Base-by-base conservation (phyloP, 2,329 filamentous ascomycete genomes). In the Fusarium mundagurra region DNA sequence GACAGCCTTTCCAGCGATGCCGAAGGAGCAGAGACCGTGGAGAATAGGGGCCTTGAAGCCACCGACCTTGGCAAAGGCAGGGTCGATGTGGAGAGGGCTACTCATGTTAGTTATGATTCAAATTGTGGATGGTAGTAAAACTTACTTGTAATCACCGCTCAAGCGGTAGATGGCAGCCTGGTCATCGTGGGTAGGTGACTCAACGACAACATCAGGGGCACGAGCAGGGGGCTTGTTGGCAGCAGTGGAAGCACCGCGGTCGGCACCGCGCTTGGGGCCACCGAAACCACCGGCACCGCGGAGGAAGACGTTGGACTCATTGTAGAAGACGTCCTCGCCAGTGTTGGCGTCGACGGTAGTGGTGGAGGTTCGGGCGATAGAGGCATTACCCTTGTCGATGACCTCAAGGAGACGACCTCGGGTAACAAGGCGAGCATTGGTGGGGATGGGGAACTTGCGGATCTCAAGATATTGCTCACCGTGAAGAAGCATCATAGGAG, bases 391-490 rank as follows among this genome's bases (percentile, higher is more conserved):
- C 89, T 98, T 99, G 87, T 99, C 96, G 54, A 98, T 90, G 16
- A 98, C 96, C 83, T 99, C 96, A 71, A 99, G 90, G 66, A 99
- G 92, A 82, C 92, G 92, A 68, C 91, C 93, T 80, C 91, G 90
- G 65, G 93, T 94, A 77, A 93, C 83, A 57, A 97, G 92, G 65
- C 91, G 92, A 58, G 90, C 95, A 63, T 92, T 89, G 38, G 95
- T 98, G 41, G 96, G 96, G 78, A 98, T 93, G 45, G 96, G 96
- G 86, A 92, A 97, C 84, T 96, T 94, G 81, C 92, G 91, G 80
- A 99, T 90, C 85, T 99, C 96, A 74, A 99, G 94, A 86, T 95
- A 99, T 84, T 99, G 96, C 88, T 99, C 96, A 81, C 96, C 96
- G 86, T 99, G 96, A 31, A 99, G 92, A 58, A 99, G 91, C 95